Conservation (phyloP, 768 basidiomycete genomes). For the Phaeotremella fagi region DNA sequence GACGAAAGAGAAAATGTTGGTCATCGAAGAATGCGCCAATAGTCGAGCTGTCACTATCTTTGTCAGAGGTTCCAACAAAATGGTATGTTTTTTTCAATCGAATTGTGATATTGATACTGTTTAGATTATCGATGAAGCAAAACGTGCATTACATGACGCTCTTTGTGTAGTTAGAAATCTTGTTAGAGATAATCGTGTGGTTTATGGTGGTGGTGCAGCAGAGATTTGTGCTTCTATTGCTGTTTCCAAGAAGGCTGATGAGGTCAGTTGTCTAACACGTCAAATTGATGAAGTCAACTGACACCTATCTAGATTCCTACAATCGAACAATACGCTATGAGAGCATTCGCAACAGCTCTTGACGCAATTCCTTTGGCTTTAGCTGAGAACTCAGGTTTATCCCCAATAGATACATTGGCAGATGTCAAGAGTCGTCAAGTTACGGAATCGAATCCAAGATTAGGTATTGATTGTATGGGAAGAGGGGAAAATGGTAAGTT, state of each 20-base stretch:
- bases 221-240: slow-evolving; percentile 94
- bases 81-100: slow-evolving; percentile 57
- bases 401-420: slow-evolving; percentile 94
- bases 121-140: slow-evolving; percentile 98
- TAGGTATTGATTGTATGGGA: slow-evolving; percentile 91
- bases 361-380: slow-evolving; percentile 93
- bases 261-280: slow-evolving; percentile 54
- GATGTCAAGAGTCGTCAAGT: slow-evolving; percentile 92
- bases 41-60: slow-evolving; percentile 94
- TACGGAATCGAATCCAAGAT: slow-evolving; percentile 69
- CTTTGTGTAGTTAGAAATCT: slow-evolving; percentile 95
- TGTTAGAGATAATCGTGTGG: slow-evolving; percentile 89
- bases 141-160: slow-evolving; percentile 94
- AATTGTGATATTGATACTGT: background rate
- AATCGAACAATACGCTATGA: slow-evolving; percentile 99
- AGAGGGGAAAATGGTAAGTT: slow-evolving; percentile 75
- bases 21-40: slow-evolving; percentile 98
- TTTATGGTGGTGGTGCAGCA: slow-evolving; percentile 96
- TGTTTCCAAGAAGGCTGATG: slow-evolving; percentile 88
- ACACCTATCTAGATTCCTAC: slow-evolving; percentile 78
- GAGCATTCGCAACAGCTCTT: slow-evolving; percentile 92
- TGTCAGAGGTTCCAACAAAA: slow-evolving; percentile 96
- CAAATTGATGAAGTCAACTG: background rate
- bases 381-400: slow-evolving; percentile 94
- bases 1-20: slow-evolving; percentile 97